These are phyloP conservation scores for Puccinia novopanici DNA, from an alignment of 1,284 basidiomycete species.

Conservation along the genomic window DNA sequence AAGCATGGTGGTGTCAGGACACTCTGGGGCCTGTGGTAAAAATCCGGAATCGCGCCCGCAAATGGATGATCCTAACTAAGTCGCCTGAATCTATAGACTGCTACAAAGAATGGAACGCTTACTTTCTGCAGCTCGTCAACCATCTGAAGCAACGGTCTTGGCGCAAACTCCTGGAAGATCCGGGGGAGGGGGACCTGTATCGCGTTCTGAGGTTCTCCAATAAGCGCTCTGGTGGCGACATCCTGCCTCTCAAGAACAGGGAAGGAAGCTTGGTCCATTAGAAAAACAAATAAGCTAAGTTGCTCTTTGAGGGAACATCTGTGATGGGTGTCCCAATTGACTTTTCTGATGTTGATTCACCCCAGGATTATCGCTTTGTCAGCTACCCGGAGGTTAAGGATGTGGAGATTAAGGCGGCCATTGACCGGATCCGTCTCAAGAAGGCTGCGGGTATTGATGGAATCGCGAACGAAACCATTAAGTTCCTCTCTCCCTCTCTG, in stretches of 20 bases:
- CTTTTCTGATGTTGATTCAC: background rate
- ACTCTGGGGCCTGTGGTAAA: conserved; percentile 12
- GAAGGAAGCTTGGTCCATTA: background rate
- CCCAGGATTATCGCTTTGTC: background rate
- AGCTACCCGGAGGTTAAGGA: background rate
- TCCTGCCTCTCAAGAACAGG: no score
- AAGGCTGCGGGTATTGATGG: background rate
- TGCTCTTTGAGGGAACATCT: background rate
- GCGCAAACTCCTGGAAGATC: no score
- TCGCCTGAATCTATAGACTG: background rate
- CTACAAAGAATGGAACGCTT: conserved; percentile 15
- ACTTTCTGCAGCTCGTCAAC: no score
- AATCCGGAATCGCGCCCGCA: background rate
- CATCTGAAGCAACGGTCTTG: no score
- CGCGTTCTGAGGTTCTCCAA: no score
- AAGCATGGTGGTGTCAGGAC: conserved; percentile 19
- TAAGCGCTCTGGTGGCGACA: no score
- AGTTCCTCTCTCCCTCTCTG: background rate
- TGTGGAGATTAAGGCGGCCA: background rate
- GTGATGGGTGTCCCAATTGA: background rate
- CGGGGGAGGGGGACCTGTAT: no score
- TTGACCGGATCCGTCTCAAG: background rate
- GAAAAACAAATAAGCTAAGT: no score
- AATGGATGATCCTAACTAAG: conserved; percentile 8
- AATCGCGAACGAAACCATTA: no score